Evolutionary conservation across 2,329 filamentous ascomycete genomes (phyloP).

Genomic region (Penicillium janthinellum): DNA sequence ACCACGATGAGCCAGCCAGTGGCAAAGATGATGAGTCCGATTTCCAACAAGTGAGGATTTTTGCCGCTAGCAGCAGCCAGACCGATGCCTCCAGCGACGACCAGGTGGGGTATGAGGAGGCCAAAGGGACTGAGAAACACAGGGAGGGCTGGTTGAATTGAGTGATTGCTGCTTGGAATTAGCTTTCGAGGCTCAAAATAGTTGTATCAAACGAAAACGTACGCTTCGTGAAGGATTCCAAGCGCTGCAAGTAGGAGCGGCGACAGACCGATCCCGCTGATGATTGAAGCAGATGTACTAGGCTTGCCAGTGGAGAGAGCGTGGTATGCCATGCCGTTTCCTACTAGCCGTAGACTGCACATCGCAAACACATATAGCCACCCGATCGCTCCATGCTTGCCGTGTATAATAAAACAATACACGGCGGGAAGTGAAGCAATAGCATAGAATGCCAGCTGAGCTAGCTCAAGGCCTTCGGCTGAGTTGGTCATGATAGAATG

Average conservation of each 20-base stretch:
- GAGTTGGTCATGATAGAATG: slow-evolving; percentile 10
- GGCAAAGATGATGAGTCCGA: slow-evolving; percentile 12
- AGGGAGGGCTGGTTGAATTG: slow-evolving; percentile 13
- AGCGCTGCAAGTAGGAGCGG: slow-evolving; percentile 13
- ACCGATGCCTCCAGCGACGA: slow-evolving; percentile 12
- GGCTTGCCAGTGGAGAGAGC: slow-evolving; percentile 8
- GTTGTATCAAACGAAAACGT: not conserved
- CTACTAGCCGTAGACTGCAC: slow-evolving; percentile 13
- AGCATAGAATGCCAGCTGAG: slow-evolving; percentile 15
- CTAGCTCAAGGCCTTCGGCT: slow-evolving; percentile 13
- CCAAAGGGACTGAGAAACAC: slow-evolving; percentile 4
- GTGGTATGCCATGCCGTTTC: slow-evolving; percentile 15
- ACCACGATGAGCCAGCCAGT: slow-evolving; percentile 8
- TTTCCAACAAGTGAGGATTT: slow-evolving; percentile 1
- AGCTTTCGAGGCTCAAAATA: not conserved
- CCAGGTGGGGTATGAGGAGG: slow-evolving; percentile 9
- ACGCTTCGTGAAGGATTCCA: slow-evolving; percentile 15
- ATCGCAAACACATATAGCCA: slow-evolving; percentile 14
- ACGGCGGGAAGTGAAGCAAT: slow-evolving; percentile 10
- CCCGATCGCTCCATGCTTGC: slow-evolving; percentile 5
- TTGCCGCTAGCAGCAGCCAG: slow-evolving; percentile 9
- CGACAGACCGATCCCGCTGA: slow-evolving; percentile 15
- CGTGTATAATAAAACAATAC: slow-evolving; percentile 16
- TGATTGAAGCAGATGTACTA: slow-evolving; percentile 7
- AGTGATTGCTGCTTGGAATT: slow-evolving; percentile 8